Evolutionary conservation across 2,329 filamentous ascomycete genomes (phyloP).

Genomic region (Seiridium cupressi): DNA sequence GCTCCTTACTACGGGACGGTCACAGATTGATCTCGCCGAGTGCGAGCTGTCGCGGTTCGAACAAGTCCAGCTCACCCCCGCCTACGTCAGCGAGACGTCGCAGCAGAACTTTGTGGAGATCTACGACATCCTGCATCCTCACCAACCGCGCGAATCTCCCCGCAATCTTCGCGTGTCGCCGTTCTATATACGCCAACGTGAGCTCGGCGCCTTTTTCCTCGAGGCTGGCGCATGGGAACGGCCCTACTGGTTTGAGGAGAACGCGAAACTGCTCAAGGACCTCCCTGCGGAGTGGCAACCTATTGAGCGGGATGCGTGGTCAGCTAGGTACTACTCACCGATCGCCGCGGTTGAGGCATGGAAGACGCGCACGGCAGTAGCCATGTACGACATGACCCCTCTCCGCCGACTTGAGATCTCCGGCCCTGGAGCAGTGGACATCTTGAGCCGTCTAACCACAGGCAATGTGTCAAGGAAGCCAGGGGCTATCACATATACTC

Average conservation of each 20-base stretch:
- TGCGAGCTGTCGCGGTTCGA: slow-evolving; percentile 62
- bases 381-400: slow-evolving; percentile 63
- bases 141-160: slow-evolving; percentile 55
- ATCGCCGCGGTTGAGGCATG: slow-evolving; percentile 60
- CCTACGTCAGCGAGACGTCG: slow-evolving; percentile 58
- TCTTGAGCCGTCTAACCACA: slow-evolving; percentile 54
- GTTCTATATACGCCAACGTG: slow-evolving; percentile 51
- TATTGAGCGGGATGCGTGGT: slow-evolving; percentile 57
- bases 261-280: slow-evolving; percentile 46
- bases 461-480: slow-evolving; percentile 44
- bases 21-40: slow-evolving; percentile 54
- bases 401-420: slow-evolving; percentile 56
- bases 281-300: slow-evolving; percentile 55
- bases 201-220: slow-evolving; percentile 58
- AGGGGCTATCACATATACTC: slow-evolving; percentile 53
- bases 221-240: slow-evolving; percentile 62
- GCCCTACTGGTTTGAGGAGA: slow-evolving; percentile 61
- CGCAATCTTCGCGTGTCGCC: slow-evolving; percentile 58
- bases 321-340: slow-evolving; percentile 54
- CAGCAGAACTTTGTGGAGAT: slow-evolving; percentile 63
- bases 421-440: slow-evolving; percentile 53
- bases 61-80: slow-evolving; percentile 53
- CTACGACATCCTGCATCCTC: slow-evolving; percentile 63
- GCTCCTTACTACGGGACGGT: slow-evolving; percentile 53
- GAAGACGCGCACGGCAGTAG: slow-evolving; percentile 62